Conservation (phyloP, 345 rosid genomes). For the Hypericum perforatum region DNA sequence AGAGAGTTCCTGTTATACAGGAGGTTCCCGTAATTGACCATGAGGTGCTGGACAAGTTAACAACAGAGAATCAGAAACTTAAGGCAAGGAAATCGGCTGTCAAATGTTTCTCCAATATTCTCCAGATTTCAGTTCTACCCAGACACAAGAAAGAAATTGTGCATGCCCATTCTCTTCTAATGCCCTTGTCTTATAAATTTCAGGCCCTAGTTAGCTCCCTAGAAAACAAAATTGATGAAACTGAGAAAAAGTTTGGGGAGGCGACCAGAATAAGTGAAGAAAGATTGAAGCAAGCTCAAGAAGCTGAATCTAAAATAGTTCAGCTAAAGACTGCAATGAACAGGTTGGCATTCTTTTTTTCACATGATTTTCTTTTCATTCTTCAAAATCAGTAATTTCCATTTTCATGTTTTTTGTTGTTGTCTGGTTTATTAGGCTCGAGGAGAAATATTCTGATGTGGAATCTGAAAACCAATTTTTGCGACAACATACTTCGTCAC, state of each 20-base stretch:
- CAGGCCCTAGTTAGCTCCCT: constrained; percentile 73
- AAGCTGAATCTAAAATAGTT: constrained; percentile 78
- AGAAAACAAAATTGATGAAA: constrained; percentile 81
- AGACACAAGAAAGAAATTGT: not conserved
- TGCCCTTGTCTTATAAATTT: constrained; percentile 14
- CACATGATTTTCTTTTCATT: not conserved
- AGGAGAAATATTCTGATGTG: constrained; percentile 71
- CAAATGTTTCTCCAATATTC: constrained; percentile 11
- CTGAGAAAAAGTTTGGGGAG: constrained; percentile 76
- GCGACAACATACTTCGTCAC: constrained; percentile 57
- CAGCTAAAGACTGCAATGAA: constrained; percentile 85
- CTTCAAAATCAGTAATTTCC: not conserved
- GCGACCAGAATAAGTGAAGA: constrained; percentile 73
- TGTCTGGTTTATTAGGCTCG: constrained; percentile 49
- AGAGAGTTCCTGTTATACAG: constrained; percentile 64
- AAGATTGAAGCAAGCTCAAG: constrained; percentile 86
- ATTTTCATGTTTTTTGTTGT: not conserved
- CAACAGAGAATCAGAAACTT: constrained; percentile 79
- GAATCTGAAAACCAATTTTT: constrained; percentile 81
- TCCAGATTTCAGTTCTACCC: not conserved
- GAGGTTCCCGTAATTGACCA: constrained; percentile 82
- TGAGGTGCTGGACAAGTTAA: constrained; percentile 60
- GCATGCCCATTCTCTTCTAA: constrained; percentile 2
- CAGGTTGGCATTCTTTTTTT: constrained; percentile 30
- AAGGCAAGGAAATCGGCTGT: constrained; percentile 44